phyloP scores from a whole-genome alignment of 768 basidiomycete genomes.

The Lentinula detonsa region DNA sequence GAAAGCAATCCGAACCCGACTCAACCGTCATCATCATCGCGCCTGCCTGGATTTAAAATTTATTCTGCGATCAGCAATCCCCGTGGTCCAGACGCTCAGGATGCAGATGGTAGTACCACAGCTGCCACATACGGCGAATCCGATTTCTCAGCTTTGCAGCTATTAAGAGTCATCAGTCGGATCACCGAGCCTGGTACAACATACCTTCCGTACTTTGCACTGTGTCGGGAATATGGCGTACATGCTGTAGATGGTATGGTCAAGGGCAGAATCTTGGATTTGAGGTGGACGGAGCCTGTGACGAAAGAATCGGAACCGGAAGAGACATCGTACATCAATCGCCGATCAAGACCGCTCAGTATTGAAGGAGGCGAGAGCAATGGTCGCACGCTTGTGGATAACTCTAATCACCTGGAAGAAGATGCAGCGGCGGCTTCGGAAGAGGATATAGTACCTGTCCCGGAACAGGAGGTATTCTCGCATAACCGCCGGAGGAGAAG shows the following conservation, averaged over 20 bases:
- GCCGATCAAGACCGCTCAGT: constrained; percentile 11
- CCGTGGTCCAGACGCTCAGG: constrained; percentile 8
- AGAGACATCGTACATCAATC: constrained; percentile 17
- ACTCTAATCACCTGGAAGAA: constrained; percentile 25
- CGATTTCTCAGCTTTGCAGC: constrained; percentile 74
- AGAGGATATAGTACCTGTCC: constrained; percentile 44
- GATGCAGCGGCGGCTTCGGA: constrained; percentile 21
- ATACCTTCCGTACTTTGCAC: constrained; percentile 72
- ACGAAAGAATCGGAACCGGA: constrained; percentile 43
- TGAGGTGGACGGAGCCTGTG: constrained; percentile 72
- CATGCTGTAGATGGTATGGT: constrained; percentile 84
- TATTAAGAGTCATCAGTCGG: constrained; percentile 77
- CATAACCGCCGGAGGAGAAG: constrained; percentile 1
- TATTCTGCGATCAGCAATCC: constrained; percentile 39
- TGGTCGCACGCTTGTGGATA: constrained; percentile 33
- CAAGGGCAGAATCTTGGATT: constrained; percentile 64
- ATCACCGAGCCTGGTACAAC: constrained; percentile 58
- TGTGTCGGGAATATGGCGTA: constrained; percentile 81
- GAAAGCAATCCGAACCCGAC: constrained; percentile 25
- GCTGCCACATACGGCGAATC: constrained; percentile 44
- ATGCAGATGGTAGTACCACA: constrained; percentile 25
- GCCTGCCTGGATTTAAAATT: constrained; percentile 46
- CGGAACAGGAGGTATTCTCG: constrained; percentile 25
- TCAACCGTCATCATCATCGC: constrained; percentile 22
- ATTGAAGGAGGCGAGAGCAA: constrained; percentile 26